Percentiles rank a stretch among this genome's conserved stretches.
Conservation (phyloP, 129 eudicot genomes). For the Flaveria linearis region DNA sequence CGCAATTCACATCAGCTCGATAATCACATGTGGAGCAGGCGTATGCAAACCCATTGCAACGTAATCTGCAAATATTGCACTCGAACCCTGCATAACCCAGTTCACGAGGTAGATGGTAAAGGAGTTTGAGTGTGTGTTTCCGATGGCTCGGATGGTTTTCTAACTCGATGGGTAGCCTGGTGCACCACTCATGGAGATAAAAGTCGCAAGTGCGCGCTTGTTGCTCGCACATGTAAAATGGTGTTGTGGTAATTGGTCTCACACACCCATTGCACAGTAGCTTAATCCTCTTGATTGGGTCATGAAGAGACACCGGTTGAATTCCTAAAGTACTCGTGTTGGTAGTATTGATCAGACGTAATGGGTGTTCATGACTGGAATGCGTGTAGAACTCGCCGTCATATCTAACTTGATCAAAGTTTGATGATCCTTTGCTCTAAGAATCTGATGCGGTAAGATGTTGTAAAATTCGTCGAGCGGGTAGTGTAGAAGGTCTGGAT, state of each 20-base stretch:
- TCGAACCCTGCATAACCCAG: neutral
- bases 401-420: neutral
- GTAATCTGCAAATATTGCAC: neutral
- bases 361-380: neutral
- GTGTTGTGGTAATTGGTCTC: conserved; percentile 5
- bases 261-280: conserved; percentile 18
- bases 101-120: neutral
- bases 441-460: neutral
- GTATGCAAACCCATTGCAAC: conserved; percentile 22
- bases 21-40: neutral
- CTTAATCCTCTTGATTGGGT: conserved; percentile 22
- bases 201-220: neutral
- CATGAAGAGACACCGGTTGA: neutral
- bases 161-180: neutral
- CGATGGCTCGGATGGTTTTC: conserved; percentile 8
- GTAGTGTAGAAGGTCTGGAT: neutral
- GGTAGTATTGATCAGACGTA: neutral
- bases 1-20: conserved; percentile 5
- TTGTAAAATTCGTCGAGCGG: conserved; percentile 16
- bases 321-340: neutral
- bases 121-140: neutral
- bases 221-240: neutral
- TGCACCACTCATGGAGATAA: conserved; percentile 27
- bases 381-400: neutral
- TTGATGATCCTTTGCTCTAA: neutral